Conservation (phyloP, 2,329 filamentous ascomycete genomes). For the Aureobasidium zeae region DNA sequence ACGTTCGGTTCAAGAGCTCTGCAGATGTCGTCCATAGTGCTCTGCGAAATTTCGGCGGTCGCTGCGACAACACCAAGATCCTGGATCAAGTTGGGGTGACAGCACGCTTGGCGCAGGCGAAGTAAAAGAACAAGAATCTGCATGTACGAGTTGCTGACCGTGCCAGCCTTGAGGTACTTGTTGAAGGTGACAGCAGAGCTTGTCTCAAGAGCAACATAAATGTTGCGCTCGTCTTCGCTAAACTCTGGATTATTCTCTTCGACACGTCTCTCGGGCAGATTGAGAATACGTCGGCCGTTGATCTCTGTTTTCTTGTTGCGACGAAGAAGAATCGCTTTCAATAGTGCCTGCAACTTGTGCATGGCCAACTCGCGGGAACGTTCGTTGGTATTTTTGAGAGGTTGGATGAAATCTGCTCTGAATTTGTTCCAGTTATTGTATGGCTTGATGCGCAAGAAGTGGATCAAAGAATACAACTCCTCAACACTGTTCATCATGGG, state of each 20-base stretch:
- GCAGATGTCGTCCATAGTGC: slow-evolving; percentile 54
- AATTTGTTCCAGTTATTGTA: slow-evolving; percentile 61
- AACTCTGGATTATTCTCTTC: slow-evolving; percentile 56
- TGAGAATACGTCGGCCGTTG: slow-evolving; percentile 67
- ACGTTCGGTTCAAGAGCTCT: slow-evolving; percentile 50
- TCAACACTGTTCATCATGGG: slow-evolving; percentile 81
- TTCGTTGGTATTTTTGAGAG: slow-evolving; percentile 38
- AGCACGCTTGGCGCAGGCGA: slow-evolving; percentile 71
- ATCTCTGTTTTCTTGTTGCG: slow-evolving; percentile 72
- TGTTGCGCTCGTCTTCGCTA: slow-evolving; percentile 52
- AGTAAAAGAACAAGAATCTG: slow-evolving; percentile 71
- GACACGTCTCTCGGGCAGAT: slow-evolving; percentile 56
- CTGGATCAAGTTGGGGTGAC: slow-evolving; percentile 62
- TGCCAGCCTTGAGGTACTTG: slow-evolving; percentile 60
- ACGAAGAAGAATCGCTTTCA: slow-evolving; percentile 73
- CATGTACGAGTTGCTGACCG: slow-evolving; percentile 64
- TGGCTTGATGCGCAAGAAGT: slow-evolving; percentile 67
- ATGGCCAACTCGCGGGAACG: slow-evolving; percentile 44
- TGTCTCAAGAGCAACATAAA: slow-evolving; percentile 59
- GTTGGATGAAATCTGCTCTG: slow-evolving; percentile 46
- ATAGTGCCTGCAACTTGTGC: slow-evolving; percentile 60
- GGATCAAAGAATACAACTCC: slow-evolving; percentile 68
- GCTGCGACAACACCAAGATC: slow-evolving; percentile 50
- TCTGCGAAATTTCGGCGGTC: slow-evolving; percentile 38
- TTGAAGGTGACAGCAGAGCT: slow-evolving; percentile 64